Evolutionary conservation across 1,139 yeast genomes (phyloP), one percentile per base, ranked within the genome.

Genomic region (Taphrina wiesneri): DNA sequence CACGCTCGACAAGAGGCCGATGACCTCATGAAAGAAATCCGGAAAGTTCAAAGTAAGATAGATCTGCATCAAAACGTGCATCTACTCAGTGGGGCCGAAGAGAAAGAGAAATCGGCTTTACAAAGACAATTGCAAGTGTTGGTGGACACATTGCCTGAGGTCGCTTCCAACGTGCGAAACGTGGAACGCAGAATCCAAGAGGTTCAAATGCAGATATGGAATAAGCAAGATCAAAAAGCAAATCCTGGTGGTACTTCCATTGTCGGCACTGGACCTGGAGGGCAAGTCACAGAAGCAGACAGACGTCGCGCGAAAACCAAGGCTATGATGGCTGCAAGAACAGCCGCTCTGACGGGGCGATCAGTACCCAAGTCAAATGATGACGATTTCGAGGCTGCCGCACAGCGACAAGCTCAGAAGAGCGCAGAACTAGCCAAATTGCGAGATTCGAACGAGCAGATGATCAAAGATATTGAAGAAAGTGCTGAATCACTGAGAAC

Each of bases 271-370:
- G 97, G 97, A 0, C 87, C 91, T 43, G 85, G 87, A 72, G 97
- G 97, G 17, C 85, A 85, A 70, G 82, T 90, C 9, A 90, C 97
- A 2, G 96, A 90, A 43, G 78, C 84, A 17, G 97, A 92, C 74
- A 82, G 88, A 68, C 82, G 88, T 68, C 88, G 88, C 73, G 93
- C 91, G 60, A 86, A 84, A 71, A 86, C 90, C 52, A 87, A 88
- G 73, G 93, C 93, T 60, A 77, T 86, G 67, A 80, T 92, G 70
- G 86, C 86, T 70, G 88, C 92, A 53, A 82, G 96, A 70, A 90
- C 92, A 96, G 96, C 96, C 23, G 90, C 93, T 7, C 80, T 93
- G 71, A 91, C 97, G 0, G 98, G 97, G 0, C 85, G 85, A 69
- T 80, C 86, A 1, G 77, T 79, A 6, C 81, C 80, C 26, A 80